phyloP scores from a whole-genome alignment of 495 filamentous ascomycete genomes.

The Haplographium delicatum region DNA sequence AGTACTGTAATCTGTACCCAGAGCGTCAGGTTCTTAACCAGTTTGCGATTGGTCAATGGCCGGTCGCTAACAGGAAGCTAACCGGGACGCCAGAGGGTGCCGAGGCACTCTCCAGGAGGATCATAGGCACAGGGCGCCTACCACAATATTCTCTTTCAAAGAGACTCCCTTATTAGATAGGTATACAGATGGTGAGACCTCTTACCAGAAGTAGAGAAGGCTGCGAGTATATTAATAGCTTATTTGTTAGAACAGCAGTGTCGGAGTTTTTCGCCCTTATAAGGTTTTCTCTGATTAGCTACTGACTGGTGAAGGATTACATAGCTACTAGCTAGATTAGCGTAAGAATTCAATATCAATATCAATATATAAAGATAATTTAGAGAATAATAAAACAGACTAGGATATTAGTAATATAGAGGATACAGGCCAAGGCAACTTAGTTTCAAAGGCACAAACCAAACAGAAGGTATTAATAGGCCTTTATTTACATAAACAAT shows the following conservation, averaged over 20 bases:
- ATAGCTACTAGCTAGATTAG: constrained; percentile 1
- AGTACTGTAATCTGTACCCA: not conserved
- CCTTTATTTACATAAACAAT: no score
- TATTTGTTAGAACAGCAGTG: not conserved
- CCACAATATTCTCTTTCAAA: no score
- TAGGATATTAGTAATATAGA: not conserved
- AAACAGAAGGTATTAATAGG: no score
- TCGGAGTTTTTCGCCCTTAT: not conserved
- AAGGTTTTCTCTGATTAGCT: not conserved
- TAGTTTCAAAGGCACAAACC: no score
- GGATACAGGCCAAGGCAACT: no score
- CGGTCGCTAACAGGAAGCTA: not conserved
- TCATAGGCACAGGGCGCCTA: not conserved
- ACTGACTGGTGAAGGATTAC: not conserved
- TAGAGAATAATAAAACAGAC: not conserved
- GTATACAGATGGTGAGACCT: not conserved
- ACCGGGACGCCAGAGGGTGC: not conserved
- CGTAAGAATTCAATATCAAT: constrained; percentile 1
- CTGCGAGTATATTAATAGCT: not conserved
- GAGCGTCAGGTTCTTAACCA: no score
- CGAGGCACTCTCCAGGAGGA: not conserved
- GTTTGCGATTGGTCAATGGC: not conserved
- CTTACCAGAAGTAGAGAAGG: not conserved
- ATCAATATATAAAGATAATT: not conserved
- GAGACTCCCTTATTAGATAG: no score